Evolutionary conservation across 2,329 filamentous ascomycete species (phyloP).

Genomic region (Albifimbria verrucaria): DNA sequence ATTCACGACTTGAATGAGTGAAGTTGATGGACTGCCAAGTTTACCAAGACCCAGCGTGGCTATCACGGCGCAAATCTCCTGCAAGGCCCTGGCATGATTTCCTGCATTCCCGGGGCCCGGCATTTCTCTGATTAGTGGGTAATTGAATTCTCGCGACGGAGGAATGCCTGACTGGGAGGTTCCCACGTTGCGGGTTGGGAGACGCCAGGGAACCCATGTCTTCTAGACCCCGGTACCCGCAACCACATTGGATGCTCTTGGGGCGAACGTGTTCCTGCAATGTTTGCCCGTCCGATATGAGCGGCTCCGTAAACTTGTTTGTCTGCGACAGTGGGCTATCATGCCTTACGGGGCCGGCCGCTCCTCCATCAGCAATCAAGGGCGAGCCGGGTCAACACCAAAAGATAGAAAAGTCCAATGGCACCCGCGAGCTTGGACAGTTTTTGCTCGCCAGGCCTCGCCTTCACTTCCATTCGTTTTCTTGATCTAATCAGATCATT

Average conservation of each 20-base stretch:
- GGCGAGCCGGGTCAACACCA: neutral
- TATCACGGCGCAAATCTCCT: no score
- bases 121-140: neutral
- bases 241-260: neutral
- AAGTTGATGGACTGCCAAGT: neutral
- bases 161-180: neutral
- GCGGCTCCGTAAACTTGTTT: neutral
- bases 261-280: neutral
- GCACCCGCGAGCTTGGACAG: neutral
- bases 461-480: neutral
- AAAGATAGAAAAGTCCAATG: neutral
- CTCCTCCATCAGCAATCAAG: neutral
- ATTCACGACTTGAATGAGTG: no score
- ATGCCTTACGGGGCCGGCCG: neutral
- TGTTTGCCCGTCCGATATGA: neutral
- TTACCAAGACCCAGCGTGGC: neutral
- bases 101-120: neutral
- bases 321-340: neutral
- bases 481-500: neutral
- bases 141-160: neutral
- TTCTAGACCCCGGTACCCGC: neutral
- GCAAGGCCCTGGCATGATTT: neutral
- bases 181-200: neutral
- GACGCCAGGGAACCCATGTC: neutral
- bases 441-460: neutral